Percentiles rank a stretch among this genome's conserved stretches.
Conservation (phyloP, 1,139 yeast species). For the Taphrina wiesneri region DNA sequence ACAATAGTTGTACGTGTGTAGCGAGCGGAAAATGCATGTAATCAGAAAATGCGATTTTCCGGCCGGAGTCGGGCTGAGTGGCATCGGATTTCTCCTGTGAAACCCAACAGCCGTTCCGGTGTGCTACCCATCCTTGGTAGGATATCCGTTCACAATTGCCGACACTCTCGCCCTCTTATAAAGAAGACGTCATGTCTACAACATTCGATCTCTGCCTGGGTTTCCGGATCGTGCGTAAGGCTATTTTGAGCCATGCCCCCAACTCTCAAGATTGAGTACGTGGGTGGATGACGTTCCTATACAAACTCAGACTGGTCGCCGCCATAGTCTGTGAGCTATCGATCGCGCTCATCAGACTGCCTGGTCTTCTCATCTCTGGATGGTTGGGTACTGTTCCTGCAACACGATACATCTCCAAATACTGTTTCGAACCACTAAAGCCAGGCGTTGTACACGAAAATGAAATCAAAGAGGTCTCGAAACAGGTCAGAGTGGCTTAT, state of each 20-base stretch:
- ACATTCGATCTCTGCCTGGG: background rate
- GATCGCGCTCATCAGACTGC: background rate
- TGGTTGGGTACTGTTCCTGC: background rate
- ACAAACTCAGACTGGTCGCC: background rate
- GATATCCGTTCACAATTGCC: background rate
- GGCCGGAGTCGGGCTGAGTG: too few relatives aligned
- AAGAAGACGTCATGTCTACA: background rate
- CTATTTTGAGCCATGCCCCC: background rate
- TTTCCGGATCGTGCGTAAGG: too few relatives aligned
- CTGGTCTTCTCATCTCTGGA: background rate
- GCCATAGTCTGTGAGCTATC: background rate
- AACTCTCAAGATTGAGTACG: background rate
- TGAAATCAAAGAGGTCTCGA: background rate
- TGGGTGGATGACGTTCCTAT: background rate
- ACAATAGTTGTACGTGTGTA: too few relatives aligned
- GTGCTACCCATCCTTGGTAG: too few relatives aligned
- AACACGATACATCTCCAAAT: background rate
- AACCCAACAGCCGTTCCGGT: background rate
- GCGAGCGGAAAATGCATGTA: too few relatives aligned
- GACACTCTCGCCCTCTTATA: background rate
- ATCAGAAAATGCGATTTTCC: too few relatives aligned
- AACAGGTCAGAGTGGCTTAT: background rate
- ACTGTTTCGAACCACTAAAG: background rate
- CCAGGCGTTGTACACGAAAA: background rate
- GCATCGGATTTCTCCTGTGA: background rate